Base-by-base conservation (phyloP, 805 yeast genomes). In the Starmera quercuum region DNA sequence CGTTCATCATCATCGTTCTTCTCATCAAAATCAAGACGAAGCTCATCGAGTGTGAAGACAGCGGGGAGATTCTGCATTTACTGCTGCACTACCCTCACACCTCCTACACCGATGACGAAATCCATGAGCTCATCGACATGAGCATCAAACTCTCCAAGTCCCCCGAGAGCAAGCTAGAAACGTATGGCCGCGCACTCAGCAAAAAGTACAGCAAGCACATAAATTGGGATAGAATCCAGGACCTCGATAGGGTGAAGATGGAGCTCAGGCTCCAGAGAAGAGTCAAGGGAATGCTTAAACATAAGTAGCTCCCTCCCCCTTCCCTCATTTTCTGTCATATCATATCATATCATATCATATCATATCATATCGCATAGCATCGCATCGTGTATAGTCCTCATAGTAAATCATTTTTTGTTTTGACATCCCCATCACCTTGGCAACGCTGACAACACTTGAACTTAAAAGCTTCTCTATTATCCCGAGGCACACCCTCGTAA, bases 261-360 rank as follows among this genome's bases (percentile, higher is more conserved):
- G 75, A 71, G 43, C 53, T 67, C 59, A 54, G 70, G 31, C 45
- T 71, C 26, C 66, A 68, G 49, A 67, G 63, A 52, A 61, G 64
- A 35, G 74, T 55, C 6, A 32, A 38, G 20, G 37, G 42, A 8
- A 53, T 46, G 2, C 16, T 50, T 11, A 46, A 39, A 19, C n/a
- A n/a, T n/a, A n/a, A n/a, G n/a, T n/a, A n/a, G n/a, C n/a, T n/a
- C n/a, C n/a, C n/a, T n/a, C n/a, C n/a, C n/a, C n/a, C n/a, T n/a
- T n/a, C n/a, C n/a, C n/a, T n/a, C n/a, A n/a, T n/a, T n/a, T n/a
- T n/a, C n/a, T n/a, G n/a, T n/a, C n/a, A n/a, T n/a, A n/a, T n/a
- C n/a, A n/a, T n/a, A n/a, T n/a, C n/a, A n/a, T n/a, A n/a, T n/a
- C n/a, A n/a, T n/a, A n/a, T n/a, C n/a, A n/a, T n/a, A n/a, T n/a